These are phyloP conservation scores for Aspergillus phoenicis DNA, from an alignment of 2,329 filamentous ascomycete species.

Conservation along the genomic window DNA sequence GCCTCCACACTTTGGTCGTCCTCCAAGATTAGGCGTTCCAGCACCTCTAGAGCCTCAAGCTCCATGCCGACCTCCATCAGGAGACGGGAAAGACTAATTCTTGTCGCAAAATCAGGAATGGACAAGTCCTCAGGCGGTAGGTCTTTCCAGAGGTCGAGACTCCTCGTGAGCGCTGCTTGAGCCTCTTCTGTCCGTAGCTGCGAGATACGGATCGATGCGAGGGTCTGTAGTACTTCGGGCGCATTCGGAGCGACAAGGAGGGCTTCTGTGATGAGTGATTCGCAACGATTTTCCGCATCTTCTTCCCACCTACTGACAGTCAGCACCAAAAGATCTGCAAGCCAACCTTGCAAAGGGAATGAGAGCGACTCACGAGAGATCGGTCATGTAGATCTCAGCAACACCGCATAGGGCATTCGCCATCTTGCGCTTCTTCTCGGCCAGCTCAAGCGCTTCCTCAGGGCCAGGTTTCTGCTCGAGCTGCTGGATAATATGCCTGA, in stretches of 20 bases:
- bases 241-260: conserved; percentile 78
- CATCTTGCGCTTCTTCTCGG: conserved; percentile 78
- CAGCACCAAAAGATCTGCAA: conserved; percentile 11
- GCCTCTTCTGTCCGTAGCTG: conserved; percentile 81
- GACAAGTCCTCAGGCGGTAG: conserved; percentile 69
- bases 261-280: conserved; percentile 86
- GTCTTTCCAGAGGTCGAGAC: conserved; percentile 81
- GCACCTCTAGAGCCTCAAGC: conserved; percentile 77
- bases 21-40: conserved; percentile 80
- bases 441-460: conserved; percentile 47
- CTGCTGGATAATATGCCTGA: conserved; percentile 70
- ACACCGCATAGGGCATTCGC: conserved; percentile 92
- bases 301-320: conserved; percentile 65
- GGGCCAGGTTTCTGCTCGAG: conserved; percentile 56
- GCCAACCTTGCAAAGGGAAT: neutral
- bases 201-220: conserved; percentile 91
- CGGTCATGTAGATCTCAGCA: conserved; percentile 98
- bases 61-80: conserved; percentile 90
- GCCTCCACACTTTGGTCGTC: conserved; percentile 94
- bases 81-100: conserved; percentile 80
- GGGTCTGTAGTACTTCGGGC: conserved; percentile 90
- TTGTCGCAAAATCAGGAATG: conserved; percentile 82
- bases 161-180: conserved; percentile 72
- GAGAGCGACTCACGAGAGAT: conserved; percentile 68
- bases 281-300: conserved; percentile 86